Conservation (phyloP, 2,329 filamentous ascomycete species). For the Colletotrichum sp. region DNA sequence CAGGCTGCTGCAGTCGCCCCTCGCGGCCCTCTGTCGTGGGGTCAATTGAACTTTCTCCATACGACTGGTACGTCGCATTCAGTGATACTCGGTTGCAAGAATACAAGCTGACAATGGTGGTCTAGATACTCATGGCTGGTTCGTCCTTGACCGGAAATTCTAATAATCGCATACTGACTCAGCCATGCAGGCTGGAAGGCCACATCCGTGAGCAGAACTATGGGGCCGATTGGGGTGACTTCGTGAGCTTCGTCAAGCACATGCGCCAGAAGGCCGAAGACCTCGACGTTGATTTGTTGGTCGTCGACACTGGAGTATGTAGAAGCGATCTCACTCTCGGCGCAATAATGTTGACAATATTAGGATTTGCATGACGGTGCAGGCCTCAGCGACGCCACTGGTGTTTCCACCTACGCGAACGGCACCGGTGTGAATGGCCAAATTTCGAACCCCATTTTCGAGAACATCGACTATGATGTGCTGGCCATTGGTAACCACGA, state of each 20-base stretch:
- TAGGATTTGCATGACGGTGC: slow-evolving; percentile 69
- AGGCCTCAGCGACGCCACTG: slow-evolving; percentile 65
- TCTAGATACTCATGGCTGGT: slow-evolving; percentile 1
- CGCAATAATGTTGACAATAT: slow-evolving; percentile 29
- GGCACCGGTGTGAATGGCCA: slow-evolving; percentile 52
- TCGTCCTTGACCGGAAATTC: not conserved
- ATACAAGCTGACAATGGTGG: not conserved
- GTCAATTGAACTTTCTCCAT: slow-evolving; percentile 65
- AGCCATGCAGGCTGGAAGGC: slow-evolving; percentile 53
- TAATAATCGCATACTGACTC: too few relatives aligned
- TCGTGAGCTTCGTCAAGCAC: slow-evolving; percentile 62
- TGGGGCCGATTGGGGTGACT: slow-evolving; percentile 71
- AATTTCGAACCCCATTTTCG: slow-evolving; percentile 53
- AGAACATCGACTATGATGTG: slow-evolving; percentile 47
- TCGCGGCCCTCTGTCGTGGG: slow-evolving; percentile 60
- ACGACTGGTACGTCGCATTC: not conserved
- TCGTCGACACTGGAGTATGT: slow-evolving; percentile 62
- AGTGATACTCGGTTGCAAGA: slow-evolving; percentile 36
- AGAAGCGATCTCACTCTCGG: not conserved
- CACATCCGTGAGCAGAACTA: slow-evolving; percentile 68
- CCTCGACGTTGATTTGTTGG: slow-evolving; percentile 63
- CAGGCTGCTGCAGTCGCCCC: slow-evolving; percentile 47
- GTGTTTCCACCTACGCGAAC: slow-evolving; percentile 16
- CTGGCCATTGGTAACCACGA: slow-evolving; percentile 64
- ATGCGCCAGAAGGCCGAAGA: slow-evolving; percentile 64